Evolutionary conservation across 345 rosid species (phyloP).

Genomic region (Bretschneidera sinensis): DNA sequence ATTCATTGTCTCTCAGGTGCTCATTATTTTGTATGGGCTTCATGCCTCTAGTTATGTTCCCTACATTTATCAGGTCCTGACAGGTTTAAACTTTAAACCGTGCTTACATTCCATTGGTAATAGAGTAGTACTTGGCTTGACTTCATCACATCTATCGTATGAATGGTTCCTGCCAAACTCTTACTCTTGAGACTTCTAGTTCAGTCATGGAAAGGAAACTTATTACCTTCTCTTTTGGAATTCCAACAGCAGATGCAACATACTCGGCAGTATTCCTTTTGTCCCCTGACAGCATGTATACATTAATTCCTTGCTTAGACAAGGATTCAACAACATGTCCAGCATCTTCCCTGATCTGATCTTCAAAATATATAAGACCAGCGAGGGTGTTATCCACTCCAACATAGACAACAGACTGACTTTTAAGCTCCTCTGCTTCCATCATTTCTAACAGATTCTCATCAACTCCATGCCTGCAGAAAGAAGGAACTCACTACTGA

Average conservation of each 20-base stretch:
- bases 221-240: conserved; percentile 70
- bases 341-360: conserved; percentile 92
- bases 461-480: conserved; percentile 70
- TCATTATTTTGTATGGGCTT: not conserved
- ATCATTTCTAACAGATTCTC: conserved; percentile 36
- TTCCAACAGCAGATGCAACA: conserved; percentile 86
- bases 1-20: not conserved
- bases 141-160: not conserved
- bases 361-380: conserved; percentile 79
- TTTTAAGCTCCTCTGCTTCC: conserved; percentile 44
- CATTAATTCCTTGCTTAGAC: conserved; percentile 62
- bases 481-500: not conserved
- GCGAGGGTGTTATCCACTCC: conserved; percentile 74
- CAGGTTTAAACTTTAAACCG: not conserved
- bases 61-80: too few species aligned
- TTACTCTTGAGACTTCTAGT: not conserved
- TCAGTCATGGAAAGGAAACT: conserved; percentile 1
- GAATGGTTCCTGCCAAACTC: too few species aligned
- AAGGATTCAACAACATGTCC: conserved; percentile 60
- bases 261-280: conserved; percentile 74
- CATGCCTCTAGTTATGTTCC: not conserved
- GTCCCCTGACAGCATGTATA: conserved; percentile 95
- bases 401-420: conserved; percentile 76
- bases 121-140: too few species aligned
- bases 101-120: not conserved